Evolutionary conservation across 495 filamentous ascomycete genomes (phyloP).

Genomic region (Polyplosphaeria fusca): DNA sequence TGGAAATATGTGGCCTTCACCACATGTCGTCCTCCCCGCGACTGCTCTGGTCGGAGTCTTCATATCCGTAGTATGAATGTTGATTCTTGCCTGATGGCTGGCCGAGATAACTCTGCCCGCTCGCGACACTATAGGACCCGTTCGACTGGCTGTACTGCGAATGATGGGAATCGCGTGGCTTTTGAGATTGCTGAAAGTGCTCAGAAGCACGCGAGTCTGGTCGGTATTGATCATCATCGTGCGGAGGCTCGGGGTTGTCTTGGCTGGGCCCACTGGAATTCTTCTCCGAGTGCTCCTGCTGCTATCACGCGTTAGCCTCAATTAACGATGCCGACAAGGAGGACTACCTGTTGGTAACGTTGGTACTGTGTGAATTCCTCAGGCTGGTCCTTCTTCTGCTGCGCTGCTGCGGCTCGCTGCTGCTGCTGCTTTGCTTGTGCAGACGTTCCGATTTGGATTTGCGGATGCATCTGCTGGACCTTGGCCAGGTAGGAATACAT

Average conservation of each 20-base stretch:
- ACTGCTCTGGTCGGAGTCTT: constrained; percentile 24
- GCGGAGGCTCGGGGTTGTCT: background rate
- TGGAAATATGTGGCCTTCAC: background rate
- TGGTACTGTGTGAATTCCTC: constrained; percentile 63
- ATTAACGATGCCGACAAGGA: too few species aligned
- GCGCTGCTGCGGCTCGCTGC: constrained; percentile 59
- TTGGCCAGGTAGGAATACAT: constrained; percentile 99
- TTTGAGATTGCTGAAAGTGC: constrained; percentile 7
- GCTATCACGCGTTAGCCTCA: constrained; percentile 18
- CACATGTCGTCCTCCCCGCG: constrained; percentile 36
- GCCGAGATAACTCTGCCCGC: constrained; percentile 39
- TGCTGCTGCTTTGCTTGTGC: constrained; percentile 57
- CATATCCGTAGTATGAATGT: constrained; percentile 24
- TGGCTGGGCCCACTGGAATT: background rate
- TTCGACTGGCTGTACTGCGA: constrained; percentile 20
- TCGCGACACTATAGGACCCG: constrained; percentile 39
- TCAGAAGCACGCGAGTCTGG: constrained; percentile 26
- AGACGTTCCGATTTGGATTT: constrained; percentile 69
- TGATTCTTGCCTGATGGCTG: constrained; percentile 23
- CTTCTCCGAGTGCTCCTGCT: constrained; percentile 22
- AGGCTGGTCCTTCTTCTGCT: constrained; percentile 56
- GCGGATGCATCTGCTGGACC: constrained; percentile 96
- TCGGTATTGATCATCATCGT: constrained; percentile 13
- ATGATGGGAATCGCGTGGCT: constrained; percentile 24
- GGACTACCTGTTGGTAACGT: constrained; percentile 62